Base-by-base conservation (phyloP, 352 stramenopile genomes). In the Albugo laibachii region DNA sequence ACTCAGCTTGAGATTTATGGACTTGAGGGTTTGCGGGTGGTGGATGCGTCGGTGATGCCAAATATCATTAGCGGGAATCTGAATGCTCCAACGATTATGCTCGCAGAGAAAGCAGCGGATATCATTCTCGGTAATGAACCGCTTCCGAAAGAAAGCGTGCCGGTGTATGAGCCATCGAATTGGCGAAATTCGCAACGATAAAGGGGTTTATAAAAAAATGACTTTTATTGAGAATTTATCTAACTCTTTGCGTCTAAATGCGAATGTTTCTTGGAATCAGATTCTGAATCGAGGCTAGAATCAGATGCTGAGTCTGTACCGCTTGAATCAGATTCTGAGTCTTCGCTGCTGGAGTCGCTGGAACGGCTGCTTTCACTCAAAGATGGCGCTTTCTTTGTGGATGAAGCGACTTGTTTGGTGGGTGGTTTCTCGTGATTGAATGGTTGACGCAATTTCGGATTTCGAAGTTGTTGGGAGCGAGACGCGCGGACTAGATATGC, bases 61-160 rank as follows among this genome's bases (percentile, higher is more conserved):
- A 91, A 83, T 57, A 94, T 97, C 45, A 66, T 95, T 45, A 95
- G 83, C 46, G 91, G 91, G 40, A 97, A 97, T 56, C 68, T 94
- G 14, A 96, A 97, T 59, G 83, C 60, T 1, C 92, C 86, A n/a
- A 82, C 86, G 24, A 92, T 96, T 57, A 94, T 95, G 66, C 64
- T 97, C 34, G 89, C 80, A 11, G 88, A 97, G 56, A 95, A 95
- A 57, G 83, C 80, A 14, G 85, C 89, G 35, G 81, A 96, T 48
- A 88, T 95, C 49, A 94, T 97, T 40, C 59, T 87, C 36, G 73
- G 69, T 42, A 81, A 79, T 49, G 53, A 55, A 24, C 51, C 75
- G 38, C 62, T 91, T 41, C 65, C 68, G 8, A 82, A 81, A 56
- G 85, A 75, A 12, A 85, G 50, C 15, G 70, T 72, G 3, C 62